Evolutionary conservation across 495 filamentous ascomycete genomes (phyloP).

Genomic region (Massariosphaeria phaeospora): DNA sequence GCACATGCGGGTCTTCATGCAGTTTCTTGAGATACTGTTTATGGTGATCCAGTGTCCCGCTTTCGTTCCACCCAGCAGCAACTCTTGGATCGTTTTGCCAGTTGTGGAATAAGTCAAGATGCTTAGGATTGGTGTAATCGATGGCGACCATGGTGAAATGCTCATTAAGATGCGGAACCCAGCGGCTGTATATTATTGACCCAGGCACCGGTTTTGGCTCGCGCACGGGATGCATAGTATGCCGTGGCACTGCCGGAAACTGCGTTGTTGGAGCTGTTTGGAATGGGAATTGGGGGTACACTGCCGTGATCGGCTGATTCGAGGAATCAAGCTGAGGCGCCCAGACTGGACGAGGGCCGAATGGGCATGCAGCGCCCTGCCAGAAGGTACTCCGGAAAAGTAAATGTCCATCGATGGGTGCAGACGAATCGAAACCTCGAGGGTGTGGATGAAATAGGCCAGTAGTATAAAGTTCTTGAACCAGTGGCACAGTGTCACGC

Average conservation of each 20-base stretch:
- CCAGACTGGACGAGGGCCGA: conserved; percentile 60
- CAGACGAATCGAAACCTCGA: conserved; percentile 49
- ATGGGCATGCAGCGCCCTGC: conserved; percentile 63
- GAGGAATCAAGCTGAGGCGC: conserved; percentile 40
- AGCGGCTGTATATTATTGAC: conserved; percentile 61
- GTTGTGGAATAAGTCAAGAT: conserved; percentile 57
- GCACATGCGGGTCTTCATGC: conserved; percentile 58
- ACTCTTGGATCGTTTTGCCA: conserved; percentile 72
- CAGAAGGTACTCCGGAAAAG: conserved; percentile 55
- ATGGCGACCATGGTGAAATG: conserved; percentile 62
- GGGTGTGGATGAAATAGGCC: conserved; percentile 52
- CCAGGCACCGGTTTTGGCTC: conserved; percentile 57
- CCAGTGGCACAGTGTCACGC: conserved; percentile 16
- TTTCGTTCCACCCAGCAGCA: conserved; percentile 64
- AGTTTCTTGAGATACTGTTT: conserved; percentile 55
- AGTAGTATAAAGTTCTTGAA: conserved; percentile 39
- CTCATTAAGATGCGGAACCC: conserved; percentile 61
- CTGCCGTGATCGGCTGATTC: conserved; percentile 40
- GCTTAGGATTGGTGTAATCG: conserved; percentile 50
- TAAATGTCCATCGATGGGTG: conserved; percentile 37
- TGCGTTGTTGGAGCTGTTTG: conserved; percentile 53
- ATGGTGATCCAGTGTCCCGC: conserved; percentile 59
- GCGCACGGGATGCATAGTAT: conserved; percentile 56
- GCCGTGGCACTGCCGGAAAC: conserved; percentile 45
- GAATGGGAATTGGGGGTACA: conserved; percentile 52